A percentile compares a stretch with the other conserved stretches of the same genome.
Evolutionary conservation across 225 moss, liverwort and hornwort species (phyloP).

Genomic region (Rhytidiadelphus loreus): DNA sequence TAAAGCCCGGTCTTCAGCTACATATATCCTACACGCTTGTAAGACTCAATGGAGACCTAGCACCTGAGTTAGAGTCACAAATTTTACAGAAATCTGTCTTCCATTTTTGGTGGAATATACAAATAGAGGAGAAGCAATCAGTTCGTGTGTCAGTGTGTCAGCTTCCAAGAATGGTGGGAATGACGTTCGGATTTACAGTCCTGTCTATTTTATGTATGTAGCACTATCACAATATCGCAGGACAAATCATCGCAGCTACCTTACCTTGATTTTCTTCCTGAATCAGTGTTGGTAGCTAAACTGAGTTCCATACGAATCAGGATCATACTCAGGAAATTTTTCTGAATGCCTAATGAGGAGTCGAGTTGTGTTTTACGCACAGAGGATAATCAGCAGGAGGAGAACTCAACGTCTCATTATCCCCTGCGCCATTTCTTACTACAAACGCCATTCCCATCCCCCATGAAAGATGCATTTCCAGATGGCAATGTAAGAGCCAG

Average conservation of each 20-base stretch:
- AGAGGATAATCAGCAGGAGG: constrained; percentile 31
- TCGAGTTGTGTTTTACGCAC: constrained; percentile 10
- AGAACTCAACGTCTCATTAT: constrained; percentile 11
- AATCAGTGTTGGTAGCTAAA: background rate
- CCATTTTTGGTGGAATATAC: background rate
- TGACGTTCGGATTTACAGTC: background rate
- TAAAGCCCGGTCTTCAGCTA: background rate
- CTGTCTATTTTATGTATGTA: background rate
- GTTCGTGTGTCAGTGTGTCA: background rate
- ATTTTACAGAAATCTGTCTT: background rate
- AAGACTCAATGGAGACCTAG: background rate
- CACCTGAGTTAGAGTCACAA: background rate
- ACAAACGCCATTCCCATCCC: constrained; percentile 51
- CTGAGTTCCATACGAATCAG: background rate
- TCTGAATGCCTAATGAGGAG: background rate
- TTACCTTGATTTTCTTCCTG: background rate
- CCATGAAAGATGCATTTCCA: constrained; percentile 49
- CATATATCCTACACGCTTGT: background rate
- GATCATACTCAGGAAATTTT: background rate
- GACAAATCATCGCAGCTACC: background rate
- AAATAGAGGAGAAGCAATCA: background rate
- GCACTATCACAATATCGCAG: background rate
- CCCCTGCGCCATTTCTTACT: constrained; percentile 21
- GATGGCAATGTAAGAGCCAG: constrained; percentile 47
- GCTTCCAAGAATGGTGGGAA: background rate